phyloP scores from a whole-genome alignment of 2,329 filamentous ascomycete genomes.

The Aspergillus spinulosporus region DNA sequence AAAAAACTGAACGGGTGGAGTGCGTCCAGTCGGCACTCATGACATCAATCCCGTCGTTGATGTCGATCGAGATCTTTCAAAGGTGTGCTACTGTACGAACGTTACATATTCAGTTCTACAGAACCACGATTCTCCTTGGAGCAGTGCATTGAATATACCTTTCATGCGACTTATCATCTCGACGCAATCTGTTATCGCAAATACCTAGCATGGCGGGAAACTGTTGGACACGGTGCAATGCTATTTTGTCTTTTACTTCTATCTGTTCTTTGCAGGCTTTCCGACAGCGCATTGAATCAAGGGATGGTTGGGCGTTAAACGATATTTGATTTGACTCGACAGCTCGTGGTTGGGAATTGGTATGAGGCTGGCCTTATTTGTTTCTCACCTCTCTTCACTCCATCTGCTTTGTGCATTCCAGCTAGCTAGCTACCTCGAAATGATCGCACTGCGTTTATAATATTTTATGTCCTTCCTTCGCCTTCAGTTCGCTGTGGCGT shows the following conservation, averaged over 20 bases:
- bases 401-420: constrained; percentile 3
- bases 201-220: not conserved
- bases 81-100: not conserved
- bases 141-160: not conserved
- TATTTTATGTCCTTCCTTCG: too few relatives aligned
- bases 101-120: not conserved
- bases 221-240: not conserved
- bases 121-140: not conserved
- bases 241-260: not conserved
- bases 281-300: constrained; percentile 14
- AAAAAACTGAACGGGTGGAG: not conserved
- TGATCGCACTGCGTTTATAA: constrained; percentile 3
- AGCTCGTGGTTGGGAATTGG: constrained; percentile 8
- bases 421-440: not conserved
- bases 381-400: constrained; percentile 7
- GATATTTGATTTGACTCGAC: constrained; percentile 7
- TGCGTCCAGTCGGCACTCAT: not conserved
- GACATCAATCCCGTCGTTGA: not conserved
- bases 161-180: not conserved
- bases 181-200: not conserved
- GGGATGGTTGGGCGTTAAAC: constrained; percentile 14
- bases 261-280: not conserved
- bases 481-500: too few relatives aligned
- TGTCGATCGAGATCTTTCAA: not conserved
- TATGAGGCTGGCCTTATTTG: constrained; percentile 10